Base-by-base conservation (phyloP, 2,329 filamentous ascomycete genomes). In the Fusarium sp. region DNA sequence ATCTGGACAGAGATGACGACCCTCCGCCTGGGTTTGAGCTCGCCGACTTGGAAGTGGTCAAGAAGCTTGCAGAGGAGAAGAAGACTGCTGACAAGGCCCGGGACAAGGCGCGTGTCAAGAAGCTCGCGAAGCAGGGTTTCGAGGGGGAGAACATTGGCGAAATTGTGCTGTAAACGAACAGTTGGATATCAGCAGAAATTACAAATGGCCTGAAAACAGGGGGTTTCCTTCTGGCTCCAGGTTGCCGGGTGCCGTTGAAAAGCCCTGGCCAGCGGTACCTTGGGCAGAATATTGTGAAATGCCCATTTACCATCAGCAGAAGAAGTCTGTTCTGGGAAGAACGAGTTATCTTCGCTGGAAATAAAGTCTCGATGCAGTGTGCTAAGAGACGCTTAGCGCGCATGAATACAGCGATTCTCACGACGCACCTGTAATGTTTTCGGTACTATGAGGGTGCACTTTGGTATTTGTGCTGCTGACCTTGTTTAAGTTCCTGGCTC, bases 1-100 rank as follows among this genome's bases (percentile, higher is more conserved):
- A 99, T 79, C 88, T 99, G 25, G 96, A 99, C 83, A 93, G 92
- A 77, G 96, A 99, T 80, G 96, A 99, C 79, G 90, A 97, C 62
- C 85, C 93, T 20, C 86, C 93, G 16, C 93, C 93, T 2, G 89
- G 90, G 32, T 93, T 92, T 69, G 83, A 88, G 74, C 77, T 79
- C 69, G 93, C 89, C 3, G 86, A 93, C 2, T 83, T 89, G 49
- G 87, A 91, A 48, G 82, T 90, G 68, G 93, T 97, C 40, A 89
- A 90, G 71, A 88, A 87, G 66, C 80, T 96, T 46, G 92, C 91
- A 69, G 92, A 93, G 80, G 87, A 92, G 76, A 89, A 90, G 77
- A 91, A 92, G 69, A 83, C 81, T 7, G 84, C 86, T 58, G 90
- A 93, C 72, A 94, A 92, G 83, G 83, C 81, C 59, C 89, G 84